A percentile compares a stretch with the other conserved stretches of the same genome.
Conservation (phyloP, 1,139 yeast species). For the Hansenula anomala region DNA sequence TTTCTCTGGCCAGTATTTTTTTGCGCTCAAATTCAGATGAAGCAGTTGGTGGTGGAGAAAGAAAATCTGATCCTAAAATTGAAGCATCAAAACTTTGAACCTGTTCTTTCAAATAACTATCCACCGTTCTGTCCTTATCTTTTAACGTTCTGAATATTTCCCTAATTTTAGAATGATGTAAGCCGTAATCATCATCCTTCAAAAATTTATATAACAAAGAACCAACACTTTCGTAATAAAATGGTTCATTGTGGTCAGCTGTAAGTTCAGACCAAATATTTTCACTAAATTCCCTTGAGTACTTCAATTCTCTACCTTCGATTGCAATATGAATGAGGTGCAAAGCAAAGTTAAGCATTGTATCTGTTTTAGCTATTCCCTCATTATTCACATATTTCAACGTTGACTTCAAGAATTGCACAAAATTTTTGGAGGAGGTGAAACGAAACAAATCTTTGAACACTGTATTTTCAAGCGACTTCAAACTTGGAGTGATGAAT, state of each 20-base stretch:
- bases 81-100: constrained; percentile 26
- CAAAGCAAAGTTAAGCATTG: constrained; percentile 52
- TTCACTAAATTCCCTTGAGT: constrained; percentile 14
- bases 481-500: constrained; percentile 43
- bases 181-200: constrained; percentile 33
- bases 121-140: constrained; percentile 22
- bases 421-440: constrained; percentile 47
- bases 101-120: constrained; percentile 27
- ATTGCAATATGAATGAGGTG: constrained; percentile 61
- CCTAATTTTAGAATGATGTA: constrained; percentile 48
- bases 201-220: constrained; percentile 41
- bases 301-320: constrained; percentile 20
- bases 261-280: constrained; percentile 30
- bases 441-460: constrained; percentile 40
- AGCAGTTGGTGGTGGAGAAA: constrained; percentile 13
- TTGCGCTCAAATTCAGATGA: constrained; percentile 49
- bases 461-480: constrained; percentile 28
- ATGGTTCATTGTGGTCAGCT: constrained; percentile 34
- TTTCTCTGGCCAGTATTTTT: constrained; percentile 63
- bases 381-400: constrained; percentile 37
- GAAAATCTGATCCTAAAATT: constrained; percentile 16
- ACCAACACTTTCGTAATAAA: constrained; percentile 37
- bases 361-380: constrained; percentile 43
- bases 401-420: constrained; percentile 46
- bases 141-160: constrained; percentile 43